phyloP scores from a whole-genome alignment of 2,329 filamentous ascomycete species.

The Claviceps humidiphila region DNA sequence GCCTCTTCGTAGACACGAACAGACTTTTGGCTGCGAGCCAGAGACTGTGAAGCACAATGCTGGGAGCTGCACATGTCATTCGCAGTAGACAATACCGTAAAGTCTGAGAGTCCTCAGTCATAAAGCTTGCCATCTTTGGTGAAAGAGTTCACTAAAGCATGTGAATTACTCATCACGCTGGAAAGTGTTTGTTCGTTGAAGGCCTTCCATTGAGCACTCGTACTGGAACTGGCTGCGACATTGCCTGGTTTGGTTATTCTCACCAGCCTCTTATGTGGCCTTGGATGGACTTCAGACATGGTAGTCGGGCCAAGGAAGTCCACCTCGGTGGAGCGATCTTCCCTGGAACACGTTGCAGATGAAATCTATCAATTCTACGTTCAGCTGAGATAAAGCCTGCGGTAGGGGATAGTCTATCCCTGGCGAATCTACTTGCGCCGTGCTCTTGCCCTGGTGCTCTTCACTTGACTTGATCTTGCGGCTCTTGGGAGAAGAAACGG shows the following conservation, averaged over 20 bases:
- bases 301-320: constrained; percentile 28
- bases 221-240: constrained; percentile 2
- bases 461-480: constrained; percentile 4
- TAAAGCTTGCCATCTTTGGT: constrained; percentile 36
- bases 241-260: constrained; percentile 1
- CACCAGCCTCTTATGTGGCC: constrained; percentile 6
- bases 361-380: constrained; percentile 43
- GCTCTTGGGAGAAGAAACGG: background rate
- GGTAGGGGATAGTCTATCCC: constrained; percentile 29
- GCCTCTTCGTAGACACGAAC: constrained; percentile 30
- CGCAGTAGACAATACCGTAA: constrained; percentile 51
- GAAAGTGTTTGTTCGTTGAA: constrained; percentile 55
- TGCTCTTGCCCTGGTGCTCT: constrained; percentile 11
- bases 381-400: constrained; percentile 41
- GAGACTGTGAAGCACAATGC: constrained; percentile 48
- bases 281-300: constrained; percentile 7
- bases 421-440: constrained; percentile 13
- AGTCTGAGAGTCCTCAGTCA: constrained; percentile 47
- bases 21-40: constrained; percentile 48
- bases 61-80: constrained; percentile 42
- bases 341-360: constrained; percentile 45
- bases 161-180: constrained; percentile 45
- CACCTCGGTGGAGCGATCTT: constrained; percentile 39
- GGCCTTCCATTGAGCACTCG: constrained; percentile 36
- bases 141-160: constrained; percentile 43